Evolutionary conservation across 352 stramenopile genomes (phyloP), one percentile per base, ranked within the genome.

Genomic region (Phytophthora kernoviae): DNA sequence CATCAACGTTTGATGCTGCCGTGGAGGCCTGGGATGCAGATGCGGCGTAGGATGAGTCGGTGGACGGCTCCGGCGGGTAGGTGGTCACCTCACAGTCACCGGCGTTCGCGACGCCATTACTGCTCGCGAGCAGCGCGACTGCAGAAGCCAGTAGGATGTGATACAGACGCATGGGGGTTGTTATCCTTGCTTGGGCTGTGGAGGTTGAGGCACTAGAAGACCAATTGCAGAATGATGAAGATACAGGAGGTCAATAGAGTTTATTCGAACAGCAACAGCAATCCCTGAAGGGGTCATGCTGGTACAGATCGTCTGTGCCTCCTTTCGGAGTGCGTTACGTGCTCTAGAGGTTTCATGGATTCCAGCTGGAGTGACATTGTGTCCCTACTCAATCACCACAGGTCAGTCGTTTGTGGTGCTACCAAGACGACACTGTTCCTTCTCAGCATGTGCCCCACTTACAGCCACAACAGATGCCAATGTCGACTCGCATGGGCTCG

Each of bases 211-310:
- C 37, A 14, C 11, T 43, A 6, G 37, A 43, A 20, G 18, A 14
- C 37, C 37, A 43, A 43, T 43, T 43, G 37, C 37, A 43, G 37
- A 43, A 43, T 43, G 37, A 43, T 6, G 37, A 43, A 11, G 37
- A 43, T 43, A 4, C 2, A 15, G 4, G 33, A 2, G 4, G 14
- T 39, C 24, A 30, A n/a, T 17, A 2, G 14, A 21, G n/a, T 43
- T 43, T 14, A 43, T 43, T 43, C 37, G 37, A 43, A 43, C 37
- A 43, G 37, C 37, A 43, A 4, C 4, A 43, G 37, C 24, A 30
- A 30, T 30, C 24, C 37, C 14, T 17, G 6, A 43, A 17, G 15
- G 37, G 37, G 37, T 43, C 37, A 43, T 21, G 37, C 9, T 8
- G 12, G 37, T 43, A 43, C 37, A 43, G 37, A 15, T 43, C 37